Percentiles rank a stretch among this genome's conserved stretches.
Evolutionary conservation across 2,329 filamentous ascomycete species (phyloP).

Genomic region (Thielaviopsis cerberus): DNA sequence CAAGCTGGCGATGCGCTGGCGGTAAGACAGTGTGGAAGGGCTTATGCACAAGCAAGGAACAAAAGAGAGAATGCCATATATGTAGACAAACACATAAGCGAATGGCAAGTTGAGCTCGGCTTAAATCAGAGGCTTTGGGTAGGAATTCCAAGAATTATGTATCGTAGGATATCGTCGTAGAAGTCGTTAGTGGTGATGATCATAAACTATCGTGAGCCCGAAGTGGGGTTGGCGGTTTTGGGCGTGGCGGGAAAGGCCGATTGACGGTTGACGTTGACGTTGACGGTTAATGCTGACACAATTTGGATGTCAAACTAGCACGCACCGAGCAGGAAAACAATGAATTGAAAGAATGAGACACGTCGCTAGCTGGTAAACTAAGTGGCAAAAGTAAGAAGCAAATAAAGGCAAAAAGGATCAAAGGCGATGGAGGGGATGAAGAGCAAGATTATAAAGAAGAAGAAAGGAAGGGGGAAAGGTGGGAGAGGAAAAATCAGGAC

Average conservation of each 20-base stretch:
- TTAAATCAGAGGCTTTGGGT: background rate
- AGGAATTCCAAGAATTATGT: background rate
- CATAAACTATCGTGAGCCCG: background rate
- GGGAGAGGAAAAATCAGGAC: background rate
- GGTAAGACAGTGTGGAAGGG: background rate
- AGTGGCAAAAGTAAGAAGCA: background rate
- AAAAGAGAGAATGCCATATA: background rate
- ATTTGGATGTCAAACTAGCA: background rate
- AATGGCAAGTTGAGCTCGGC: background rate
- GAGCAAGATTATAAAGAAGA: background rate
- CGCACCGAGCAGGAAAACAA: background rate
- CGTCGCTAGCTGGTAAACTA: background rate
- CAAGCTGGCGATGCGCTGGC: background rate
- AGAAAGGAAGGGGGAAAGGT: background rate
- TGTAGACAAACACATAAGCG: background rate
- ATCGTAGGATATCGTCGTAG: background rate
- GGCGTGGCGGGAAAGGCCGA: background rate
- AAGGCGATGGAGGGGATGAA: background rate
- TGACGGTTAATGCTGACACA: background rate
- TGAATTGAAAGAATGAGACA: background rate
- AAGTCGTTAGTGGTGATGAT: background rate
- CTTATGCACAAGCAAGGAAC: background rate
- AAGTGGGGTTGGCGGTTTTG: background rate
- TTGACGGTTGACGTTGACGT: background rate
- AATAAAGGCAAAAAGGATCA: background rate